Evolutionary conservation across 371 early-diverging fungal genomes (phyloP).

Genomic region (Parasitella parasitica): DNA sequence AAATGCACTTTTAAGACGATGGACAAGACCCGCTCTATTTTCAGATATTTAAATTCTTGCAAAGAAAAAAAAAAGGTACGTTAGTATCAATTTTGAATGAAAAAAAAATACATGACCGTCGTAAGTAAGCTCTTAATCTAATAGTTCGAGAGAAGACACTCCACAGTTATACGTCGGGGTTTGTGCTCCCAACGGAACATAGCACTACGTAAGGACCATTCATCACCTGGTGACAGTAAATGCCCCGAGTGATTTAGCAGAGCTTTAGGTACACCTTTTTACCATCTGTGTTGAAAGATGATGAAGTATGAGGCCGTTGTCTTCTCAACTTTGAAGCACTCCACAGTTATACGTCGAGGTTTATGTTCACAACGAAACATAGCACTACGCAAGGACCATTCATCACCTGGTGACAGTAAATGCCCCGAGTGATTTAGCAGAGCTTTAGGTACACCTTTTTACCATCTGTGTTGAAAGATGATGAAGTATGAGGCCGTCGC

Average conservation of each 20-base stretch:
- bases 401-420: slow-evolving; percentile 8
- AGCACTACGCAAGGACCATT: slow-evolving; percentile 13
- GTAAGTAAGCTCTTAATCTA: slow-evolving; percentile 8
- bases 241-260: slow-evolving; percentile 11
- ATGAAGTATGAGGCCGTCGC: slow-evolving; percentile 14
- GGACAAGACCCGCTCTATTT: slow-evolving; percentile 4
- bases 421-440: slow-evolving; percentile 11
- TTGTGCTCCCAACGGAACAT: slow-evolving; percentile 9
- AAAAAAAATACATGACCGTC: slow-evolving; percentile 1
- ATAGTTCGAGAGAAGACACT: slow-evolving; percentile 11
- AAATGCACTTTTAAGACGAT: too few species aligned
- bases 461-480: slow-evolving; percentile 14
- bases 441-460: slow-evolving; percentile 14
- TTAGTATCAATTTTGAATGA: slow-evolving; percentile 4
- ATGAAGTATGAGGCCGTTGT: slow-evolving; percentile 13
- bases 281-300: slow-evolving; percentile 14
- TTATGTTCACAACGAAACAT: slow-evolving; percentile 11
- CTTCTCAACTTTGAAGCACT: too few species aligned
- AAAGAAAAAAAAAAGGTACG: neutral
- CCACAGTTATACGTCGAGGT: slow-evolving; percentile 9
- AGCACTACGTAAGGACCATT: slow-evolving; percentile 14
- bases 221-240: slow-evolving; percentile 8
- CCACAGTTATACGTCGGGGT: slow-evolving; percentile 11
- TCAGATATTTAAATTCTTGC: neutral
- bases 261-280: slow-evolving; percentile 14